phyloP scores from a whole-genome alignment of 2,329 filamentous ascomycete genomes.

The Aspergillus vadensis region DNA sequence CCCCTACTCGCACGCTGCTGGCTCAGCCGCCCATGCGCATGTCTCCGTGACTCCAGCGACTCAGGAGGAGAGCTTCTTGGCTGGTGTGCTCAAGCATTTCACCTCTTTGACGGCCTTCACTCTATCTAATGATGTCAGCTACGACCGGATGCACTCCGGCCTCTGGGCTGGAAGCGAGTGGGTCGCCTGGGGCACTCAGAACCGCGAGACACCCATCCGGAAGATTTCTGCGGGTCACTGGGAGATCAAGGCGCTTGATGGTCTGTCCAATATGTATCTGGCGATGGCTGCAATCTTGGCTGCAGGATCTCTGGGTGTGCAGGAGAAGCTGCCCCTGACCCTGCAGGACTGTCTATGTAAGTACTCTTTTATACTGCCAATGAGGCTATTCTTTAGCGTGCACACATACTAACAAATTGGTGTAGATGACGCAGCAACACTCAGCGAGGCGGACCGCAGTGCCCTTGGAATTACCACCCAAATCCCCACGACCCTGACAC shows the following conservation, averaged over 20 bases:
- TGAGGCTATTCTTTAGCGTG: not conserved
- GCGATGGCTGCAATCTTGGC: conserved; percentile 63
- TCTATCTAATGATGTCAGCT: conserved; percentile 66
- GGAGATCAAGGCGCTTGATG: conserved; percentile 79
- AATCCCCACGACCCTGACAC: conserved; percentile 38
- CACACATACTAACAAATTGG: conserved; percentile 3
- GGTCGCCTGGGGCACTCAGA: conserved; percentile 80
- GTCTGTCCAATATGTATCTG: conserved; percentile 76
- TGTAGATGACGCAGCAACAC: conserved; percentile 37
- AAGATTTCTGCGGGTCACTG: conserved; percentile 69
- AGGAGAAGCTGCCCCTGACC: conserved; percentile 26
- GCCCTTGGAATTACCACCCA: conserved; percentile 40
- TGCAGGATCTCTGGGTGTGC: conserved; percentile 61
- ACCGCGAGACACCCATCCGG: conserved; percentile 73
- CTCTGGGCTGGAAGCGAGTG: conserved; percentile 76
- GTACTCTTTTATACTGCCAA: conserved; percentile 14
- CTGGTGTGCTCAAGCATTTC: conserved; percentile 68
- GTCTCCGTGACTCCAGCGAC: conserved; percentile 55
- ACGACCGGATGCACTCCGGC: conserved; percentile 68
- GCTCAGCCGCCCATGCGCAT: conserved; percentile 70
- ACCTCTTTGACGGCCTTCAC: conserved; percentile 69
- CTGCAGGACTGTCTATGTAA: conserved; percentile 38
- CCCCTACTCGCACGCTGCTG: conserved; percentile 56
- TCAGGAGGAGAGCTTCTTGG: conserved; percentile 66
- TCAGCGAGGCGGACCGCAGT: conserved; percentile 33